Percentiles rank a stretch among this genome's conserved stretches.
These are phyloP conservation scores for Pyrenochaeta sp. DNA, from an alignment of 2,329 filamentous ascomycete genomes.

Conservation along the genomic window DNA sequence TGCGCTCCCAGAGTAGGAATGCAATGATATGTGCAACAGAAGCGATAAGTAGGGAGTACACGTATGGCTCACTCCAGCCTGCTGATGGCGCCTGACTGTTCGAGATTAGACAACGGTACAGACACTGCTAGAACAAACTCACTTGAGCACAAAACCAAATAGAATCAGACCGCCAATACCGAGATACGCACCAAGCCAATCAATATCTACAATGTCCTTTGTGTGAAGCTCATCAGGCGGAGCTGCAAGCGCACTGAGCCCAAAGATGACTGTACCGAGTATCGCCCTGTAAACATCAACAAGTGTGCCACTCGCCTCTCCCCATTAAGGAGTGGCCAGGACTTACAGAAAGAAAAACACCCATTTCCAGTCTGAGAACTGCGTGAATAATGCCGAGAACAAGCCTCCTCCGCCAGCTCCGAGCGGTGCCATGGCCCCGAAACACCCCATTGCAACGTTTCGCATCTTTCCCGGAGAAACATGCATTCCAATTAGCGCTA, in stretches of 20 bases:
- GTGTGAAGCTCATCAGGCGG: constrained; percentile 29
- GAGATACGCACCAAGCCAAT: constrained; percentile 53
- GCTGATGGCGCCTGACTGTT: constrained; percentile 54
- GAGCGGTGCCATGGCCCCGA: constrained; percentile 58
- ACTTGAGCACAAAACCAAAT: constrained; percentile 8
- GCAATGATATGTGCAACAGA: constrained; percentile 46
- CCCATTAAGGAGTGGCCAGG: too few relatives aligned
- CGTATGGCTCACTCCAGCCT: constrained; percentile 57
- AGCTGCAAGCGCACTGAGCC: neutral
- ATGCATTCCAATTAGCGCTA: constrained; percentile 60
- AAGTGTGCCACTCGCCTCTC: too few relatives aligned
- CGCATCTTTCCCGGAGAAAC: constrained; percentile 57
- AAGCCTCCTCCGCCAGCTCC: constrained; percentile 56
- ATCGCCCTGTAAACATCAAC: constrained; percentile 24
- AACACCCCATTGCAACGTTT: constrained; percentile 58
- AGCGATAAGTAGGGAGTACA: constrained; percentile 51
- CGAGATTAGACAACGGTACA: constrained; percentile 31
- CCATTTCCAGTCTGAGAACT: constrained; percentile 52
- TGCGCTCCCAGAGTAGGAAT: constrained; percentile 54
- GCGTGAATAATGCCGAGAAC: constrained; percentile 52
- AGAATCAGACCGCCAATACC: constrained; percentile 34
- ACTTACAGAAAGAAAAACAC: constrained; percentile 19
- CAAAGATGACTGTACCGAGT: neutral
- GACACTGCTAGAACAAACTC: neutral
- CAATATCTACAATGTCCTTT: constrained; percentile 49